Conservation (phyloP, 352 stramenopile species). For the Globisporangium splendens region DNA sequence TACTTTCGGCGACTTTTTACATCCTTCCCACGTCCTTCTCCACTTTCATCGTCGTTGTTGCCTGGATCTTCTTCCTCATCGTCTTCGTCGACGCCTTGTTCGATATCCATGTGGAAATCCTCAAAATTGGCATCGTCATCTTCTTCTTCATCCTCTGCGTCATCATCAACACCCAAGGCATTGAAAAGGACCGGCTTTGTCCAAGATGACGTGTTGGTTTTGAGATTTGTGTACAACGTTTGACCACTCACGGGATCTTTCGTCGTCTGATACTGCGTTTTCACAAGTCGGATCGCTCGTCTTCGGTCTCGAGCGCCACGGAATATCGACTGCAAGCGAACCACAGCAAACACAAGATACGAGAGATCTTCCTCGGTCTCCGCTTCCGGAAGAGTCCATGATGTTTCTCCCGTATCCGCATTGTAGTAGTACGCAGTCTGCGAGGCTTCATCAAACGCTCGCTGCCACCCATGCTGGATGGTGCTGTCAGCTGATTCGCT, state of each 20-base stretch:
- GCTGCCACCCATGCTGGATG: constrained; percentile 33
- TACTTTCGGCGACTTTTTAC: constrained; percentile 19
- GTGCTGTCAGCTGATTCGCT: constrained; percentile 4
- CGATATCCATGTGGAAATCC: constrained; percentile 10
- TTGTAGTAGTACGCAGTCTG: constrained; percentile 74
- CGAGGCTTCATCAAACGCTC: constrained; percentile 66
- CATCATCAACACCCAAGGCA: constrained; percentile 22
- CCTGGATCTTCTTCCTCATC: constrained; percentile 14
- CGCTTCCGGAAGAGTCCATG: constrained; percentile 45
- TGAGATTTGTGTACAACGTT: constrained; percentile 46
- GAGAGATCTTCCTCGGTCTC: constrained; percentile 26
- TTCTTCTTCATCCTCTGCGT: constrained; percentile 20
- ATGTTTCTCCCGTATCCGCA: constrained; percentile 54
- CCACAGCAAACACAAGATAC: constrained; percentile 42
- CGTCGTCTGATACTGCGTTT: constrained; percentile 32
- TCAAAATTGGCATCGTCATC: constrained; percentile 12
- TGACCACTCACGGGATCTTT: constrained; percentile 28
- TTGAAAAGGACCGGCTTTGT: constrained; percentile 33
- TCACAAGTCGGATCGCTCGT: constrained; percentile 24
- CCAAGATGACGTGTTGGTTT: constrained; percentile 34
- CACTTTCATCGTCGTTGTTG: constrained; percentile 15
- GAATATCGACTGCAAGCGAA: constrained; percentile 46
- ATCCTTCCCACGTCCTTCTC: neutral
- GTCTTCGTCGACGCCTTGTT: constrained; percentile 18
- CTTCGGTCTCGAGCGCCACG: constrained; percentile 34